Evolutionary conservation across 2,329 filamentous ascomycete genomes (phyloP), one percentile per base, ranked within the genome.

Genomic region (Beauveria asiatica): DNA sequence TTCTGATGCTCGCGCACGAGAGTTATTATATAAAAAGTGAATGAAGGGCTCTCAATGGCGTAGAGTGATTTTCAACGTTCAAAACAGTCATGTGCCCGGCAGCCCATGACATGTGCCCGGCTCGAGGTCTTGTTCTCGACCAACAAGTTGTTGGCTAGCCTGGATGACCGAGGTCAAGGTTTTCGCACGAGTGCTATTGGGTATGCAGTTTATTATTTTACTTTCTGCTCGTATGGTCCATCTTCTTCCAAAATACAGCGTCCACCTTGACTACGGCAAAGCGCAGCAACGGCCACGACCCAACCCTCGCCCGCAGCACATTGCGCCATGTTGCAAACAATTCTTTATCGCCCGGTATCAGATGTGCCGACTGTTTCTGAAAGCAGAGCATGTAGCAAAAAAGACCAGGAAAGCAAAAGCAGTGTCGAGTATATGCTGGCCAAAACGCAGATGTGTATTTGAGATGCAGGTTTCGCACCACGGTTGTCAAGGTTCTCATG

Each of bases 241-340:
- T 45, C 49, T 59, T 59, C 19, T 66, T 67, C 65, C 65, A 67
- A 48, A 63, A 66, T 3, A 67, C 56, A 1, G 65, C 65, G 57
- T 67, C 65, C 27, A 67, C 62, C 52, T 67, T 67, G 3, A 66
- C 65, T 11, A 65, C 63, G 1, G 56, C 65, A 45, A 67, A 66
- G 0, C 65, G 60, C 16, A 67, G 50, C 3, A 67, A 44, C 2
- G 64, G 64, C 65, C 65, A 67, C 6, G 64, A 63, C 23, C 61
- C 62, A 9, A 64, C 64, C 23, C 64, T 61, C 23, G 65, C 64
- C 2, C 65, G 57, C 55, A 66, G 46, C 49, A 61, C 61, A 33
- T 62, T 62, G 39, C 64, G 61, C 64, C 64, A 65, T 5, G 55
- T 63, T 5, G 42, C 60, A 8, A 66, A 63, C 33, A 66, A 37